Evolutionary conservation across 164 flowering plant species (phyloP).

Genomic region (Vitis riparia): DNA sequence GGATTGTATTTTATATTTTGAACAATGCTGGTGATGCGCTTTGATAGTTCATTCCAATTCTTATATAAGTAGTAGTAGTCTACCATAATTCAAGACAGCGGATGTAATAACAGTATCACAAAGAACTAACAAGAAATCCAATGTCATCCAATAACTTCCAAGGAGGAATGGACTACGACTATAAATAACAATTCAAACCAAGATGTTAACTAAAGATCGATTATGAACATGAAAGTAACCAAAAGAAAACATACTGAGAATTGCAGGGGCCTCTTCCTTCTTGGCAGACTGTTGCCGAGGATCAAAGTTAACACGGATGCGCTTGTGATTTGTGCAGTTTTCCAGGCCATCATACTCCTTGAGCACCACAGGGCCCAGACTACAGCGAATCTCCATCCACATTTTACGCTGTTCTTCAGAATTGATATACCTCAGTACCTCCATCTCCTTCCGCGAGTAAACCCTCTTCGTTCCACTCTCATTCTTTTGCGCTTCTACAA

Average conservation of each 20-base stretch:
- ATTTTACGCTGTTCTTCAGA: slow-evolving; percentile 44
- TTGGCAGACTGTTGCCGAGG: slow-evolving; percentile 14
- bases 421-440: slow-evolving; percentile 50
- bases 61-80: too few species aligned
- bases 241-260: slow-evolving; percentile 27
- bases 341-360: slow-evolving; percentile 47
- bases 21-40: too few species aligned
- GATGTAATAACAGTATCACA: too few species aligned
- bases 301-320: slow-evolving; percentile 12
- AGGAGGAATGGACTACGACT: too few species aligned
- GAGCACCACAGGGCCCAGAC: slow-evolving; percentile 41
- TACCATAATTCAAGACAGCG: too few species aligned
- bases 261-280: slow-evolving; percentile 15
- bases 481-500: slow-evolving; percentile 5
- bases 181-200: not conserved
- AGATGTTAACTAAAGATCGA: not conserved
- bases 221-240: not conserved
- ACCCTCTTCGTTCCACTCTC: slow-evolving; percentile 19
- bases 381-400: slow-evolving; percentile 60
- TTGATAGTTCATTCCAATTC: too few species aligned
- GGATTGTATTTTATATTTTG: too few species aligned
- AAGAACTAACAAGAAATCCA: too few species aligned
- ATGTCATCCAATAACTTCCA: too few species aligned
- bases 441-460: slow-evolving; percentile 62
- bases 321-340: slow-evolving; percentile 28